phyloP scores from a whole-genome alignment of 2,329 filamentous ascomycete species.

The Colletotrichum sp. region DNA sequence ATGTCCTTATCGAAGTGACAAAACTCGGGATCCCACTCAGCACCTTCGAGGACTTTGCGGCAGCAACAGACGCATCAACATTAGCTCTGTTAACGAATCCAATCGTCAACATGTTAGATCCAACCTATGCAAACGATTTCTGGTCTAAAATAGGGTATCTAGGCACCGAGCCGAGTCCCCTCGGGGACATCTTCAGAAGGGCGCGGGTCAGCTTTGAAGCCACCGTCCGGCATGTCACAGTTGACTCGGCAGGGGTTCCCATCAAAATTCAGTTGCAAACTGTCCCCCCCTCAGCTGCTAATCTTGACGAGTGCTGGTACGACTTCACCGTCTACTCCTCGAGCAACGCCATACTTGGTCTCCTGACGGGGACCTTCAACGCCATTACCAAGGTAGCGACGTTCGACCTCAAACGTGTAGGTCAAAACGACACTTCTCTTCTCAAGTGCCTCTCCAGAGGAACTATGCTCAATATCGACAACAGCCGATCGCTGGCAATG shows the following conservation, averaged over 20 bases:
- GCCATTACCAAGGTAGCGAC: not conserved
- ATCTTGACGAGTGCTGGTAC: not conserved
- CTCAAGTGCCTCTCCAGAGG: not conserved
- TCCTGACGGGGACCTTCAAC: not conserved
- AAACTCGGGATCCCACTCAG: slow-evolving; percentile 4
- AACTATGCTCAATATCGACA: not conserved
- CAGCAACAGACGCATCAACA: not conserved
- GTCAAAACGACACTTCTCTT: not conserved
- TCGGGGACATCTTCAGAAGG: slow-evolving; percentile 16
- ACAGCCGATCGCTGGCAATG: slow-evolving; percentile 16
- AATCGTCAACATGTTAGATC: slow-evolving; percentile 2
- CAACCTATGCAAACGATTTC: slow-evolving; percentile 22
- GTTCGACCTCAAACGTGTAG: not conserved
- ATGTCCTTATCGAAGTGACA: slow-evolving; percentile 1
- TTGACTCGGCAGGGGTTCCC: not conserved
- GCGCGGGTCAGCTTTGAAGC: not conserved
- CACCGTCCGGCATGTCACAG: not conserved
- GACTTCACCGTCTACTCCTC: not conserved
- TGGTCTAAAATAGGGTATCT: slow-evolving; percentile 23
- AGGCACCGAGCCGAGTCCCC: slow-evolving; percentile 10
- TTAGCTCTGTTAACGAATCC: not conserved
- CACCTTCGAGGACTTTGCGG: slow-evolving; percentile 16
- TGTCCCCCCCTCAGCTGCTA: not conserved
- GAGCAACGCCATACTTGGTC: not conserved
- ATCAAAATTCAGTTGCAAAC: not conserved